Evolutionary conservation across 1,284 basidiomycete species (phyloP).

Genomic region (Tilletia walkeri): DNA sequence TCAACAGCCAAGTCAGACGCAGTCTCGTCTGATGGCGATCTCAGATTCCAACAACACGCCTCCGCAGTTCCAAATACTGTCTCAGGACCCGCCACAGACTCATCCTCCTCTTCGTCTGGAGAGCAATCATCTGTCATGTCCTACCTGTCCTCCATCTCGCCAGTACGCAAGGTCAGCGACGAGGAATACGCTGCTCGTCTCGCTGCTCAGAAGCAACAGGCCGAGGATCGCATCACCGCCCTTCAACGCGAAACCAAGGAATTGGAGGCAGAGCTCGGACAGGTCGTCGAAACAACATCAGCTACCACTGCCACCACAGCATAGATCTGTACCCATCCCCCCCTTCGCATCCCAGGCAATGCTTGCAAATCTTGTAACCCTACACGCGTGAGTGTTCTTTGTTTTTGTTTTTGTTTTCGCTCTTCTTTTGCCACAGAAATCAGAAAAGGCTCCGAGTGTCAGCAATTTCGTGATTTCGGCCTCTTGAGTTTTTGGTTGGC

Average conservation of each 20-base stretch:
- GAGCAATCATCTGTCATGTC: background rate
- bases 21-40: background rate
- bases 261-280: slow-evolving; percentile 13
- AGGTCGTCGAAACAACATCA: background rate
- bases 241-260: background rate
- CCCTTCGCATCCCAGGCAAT: too few species aligned
- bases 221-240: background rate
- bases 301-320: background rate
- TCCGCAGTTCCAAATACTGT: background rate
- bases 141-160: background rate
- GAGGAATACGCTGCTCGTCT: slow-evolving; percentile 6
- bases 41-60: background rate
- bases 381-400: too few species aligned
- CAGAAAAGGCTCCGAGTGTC: too few species aligned
- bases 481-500: too few species aligned
- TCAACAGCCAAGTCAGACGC: background rate
- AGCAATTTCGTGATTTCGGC: too few species aligned
- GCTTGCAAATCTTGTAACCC: too few species aligned
- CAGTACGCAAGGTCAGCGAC: slow-evolving; percentile 11
- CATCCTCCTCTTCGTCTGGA: background rate
- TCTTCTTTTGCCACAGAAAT: too few species aligned
- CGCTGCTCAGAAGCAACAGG: background rate
- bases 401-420: too few species aligned
- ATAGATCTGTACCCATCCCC: too few species aligned
- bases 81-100: background rate